These are phyloP conservation scores for Mucor plumbeus DNA, from an alignment of 371 early-diverging fungal species.

Conservation along the genomic window DNA sequence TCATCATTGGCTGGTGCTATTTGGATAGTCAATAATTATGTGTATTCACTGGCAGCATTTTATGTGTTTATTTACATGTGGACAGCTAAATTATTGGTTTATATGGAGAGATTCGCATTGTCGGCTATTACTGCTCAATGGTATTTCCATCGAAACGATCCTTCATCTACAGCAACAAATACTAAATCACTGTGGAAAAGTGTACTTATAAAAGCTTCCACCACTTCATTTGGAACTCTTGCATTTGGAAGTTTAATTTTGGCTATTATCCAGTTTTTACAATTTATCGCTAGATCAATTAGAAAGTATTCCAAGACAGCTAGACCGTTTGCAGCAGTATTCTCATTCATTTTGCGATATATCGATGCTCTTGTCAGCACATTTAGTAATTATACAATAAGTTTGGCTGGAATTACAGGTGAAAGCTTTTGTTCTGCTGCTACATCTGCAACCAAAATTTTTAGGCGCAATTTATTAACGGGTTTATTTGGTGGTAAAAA, in stretches of 20 bases:
- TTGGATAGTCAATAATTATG: conserved; percentile 63
- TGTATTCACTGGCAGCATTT: conserved; percentile 56
- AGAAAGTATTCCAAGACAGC: conserved; percentile 48
- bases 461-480: conserved; percentile 73
- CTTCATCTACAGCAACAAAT: conserved; percentile 26
- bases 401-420: conserved; percentile 76
- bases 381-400: conserved; percentile 74
- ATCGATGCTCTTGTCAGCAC: conserved; percentile 61
- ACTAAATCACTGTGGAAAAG: conserved; percentile 46
- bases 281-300: conserved; percentile 48
- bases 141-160: conserved; percentile 72
- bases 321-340: conserved; percentile 35
- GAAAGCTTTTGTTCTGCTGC: conserved; percentile 66
- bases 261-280: conserved; percentile 62
- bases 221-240: conserved; percentile 73
- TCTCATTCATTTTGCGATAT: conserved; percentile 30
- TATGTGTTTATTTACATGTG: conserved; percentile 77
- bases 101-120: conserved; percentile 72
- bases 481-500: conserved; percentile 65
- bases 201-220: conserved; percentile 54
- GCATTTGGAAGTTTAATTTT: conserved; percentile 74
- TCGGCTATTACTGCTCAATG: conserved; percentile 79
- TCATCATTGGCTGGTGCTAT: conserved; percentile 24
- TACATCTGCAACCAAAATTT: conserved; percentile 68
- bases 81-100: conserved; percentile 72